Evolutionary conservation across 169 alveolate genomes (phyloP).

Genomic region (Toxoplasma gondii): DNA sequence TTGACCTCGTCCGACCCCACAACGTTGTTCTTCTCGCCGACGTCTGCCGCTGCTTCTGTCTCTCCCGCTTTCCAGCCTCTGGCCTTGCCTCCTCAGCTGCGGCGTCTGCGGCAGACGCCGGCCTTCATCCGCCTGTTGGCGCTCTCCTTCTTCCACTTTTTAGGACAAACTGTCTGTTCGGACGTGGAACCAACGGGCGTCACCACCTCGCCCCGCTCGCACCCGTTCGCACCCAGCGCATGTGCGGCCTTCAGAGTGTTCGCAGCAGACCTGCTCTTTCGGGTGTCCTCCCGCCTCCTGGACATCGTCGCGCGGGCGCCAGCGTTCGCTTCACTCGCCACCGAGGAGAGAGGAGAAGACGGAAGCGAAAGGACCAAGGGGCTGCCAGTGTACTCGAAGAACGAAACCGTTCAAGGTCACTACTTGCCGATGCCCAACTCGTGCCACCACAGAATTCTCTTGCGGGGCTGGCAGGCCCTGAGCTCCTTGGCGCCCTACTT

Average conservation of each 20-base stretch:
- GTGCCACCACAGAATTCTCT: slow-evolving; percentile 36
- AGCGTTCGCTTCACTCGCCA: not conserved
- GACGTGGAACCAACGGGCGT: not conserved
- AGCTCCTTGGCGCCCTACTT: not conserved
- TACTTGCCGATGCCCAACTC: slow-evolving; percentile 58
- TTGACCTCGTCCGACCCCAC: slow-evolving; percentile 26
- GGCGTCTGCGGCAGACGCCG: slow-evolving; percentile 27
- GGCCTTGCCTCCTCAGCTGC: slow-evolving; percentile 27
- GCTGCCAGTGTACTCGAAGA: not conserved
- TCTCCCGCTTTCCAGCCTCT: not conserved
- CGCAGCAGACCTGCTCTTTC: not conserved
- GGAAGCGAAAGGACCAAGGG: not conserved
- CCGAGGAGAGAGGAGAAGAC: not conserved
- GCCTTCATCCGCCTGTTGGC: slow-evolving; percentile 39
- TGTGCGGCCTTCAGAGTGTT: not conserved
- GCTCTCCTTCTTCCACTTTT: slow-evolving; percentile 14
- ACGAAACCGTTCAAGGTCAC: not conserved
- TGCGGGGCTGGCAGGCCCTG: slow-evolving; percentile 60
- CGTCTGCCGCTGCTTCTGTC: not conserved
- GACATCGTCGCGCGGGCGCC: not conserved
- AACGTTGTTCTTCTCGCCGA: not conserved
- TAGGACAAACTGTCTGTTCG: not conserved
- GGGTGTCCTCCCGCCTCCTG: slow-evolving; percentile 1
- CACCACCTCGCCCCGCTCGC: not conserved
- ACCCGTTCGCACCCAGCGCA: not conserved